phyloP scores from a whole-genome alignment of 495 filamentous ascomycete genomes.

The Aspergillus haitiensis region DNA sequence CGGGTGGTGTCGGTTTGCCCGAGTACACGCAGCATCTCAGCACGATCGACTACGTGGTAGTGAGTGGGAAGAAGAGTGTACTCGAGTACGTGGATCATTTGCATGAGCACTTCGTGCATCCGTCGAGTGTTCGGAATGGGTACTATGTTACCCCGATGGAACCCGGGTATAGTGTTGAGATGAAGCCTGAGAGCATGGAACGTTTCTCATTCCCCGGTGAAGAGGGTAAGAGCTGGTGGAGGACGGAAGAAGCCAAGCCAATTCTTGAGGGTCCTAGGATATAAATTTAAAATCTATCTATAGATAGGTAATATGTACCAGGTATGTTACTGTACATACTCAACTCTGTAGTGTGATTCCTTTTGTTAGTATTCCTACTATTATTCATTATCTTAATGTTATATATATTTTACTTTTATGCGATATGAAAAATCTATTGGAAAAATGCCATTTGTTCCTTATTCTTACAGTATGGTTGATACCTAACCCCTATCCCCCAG shows the following conservation, averaged over 20 bases:
- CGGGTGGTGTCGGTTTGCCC: slow-evolving; percentile 84
- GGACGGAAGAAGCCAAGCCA: slow-evolving; percentile 62
- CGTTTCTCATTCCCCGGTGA: slow-evolving; percentile 72
- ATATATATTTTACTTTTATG: slow-evolving; percentile 5
- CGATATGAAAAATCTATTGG: neutral
- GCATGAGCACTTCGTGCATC: slow-evolving; percentile 90
- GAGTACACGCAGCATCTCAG: slow-evolving; percentile 94
- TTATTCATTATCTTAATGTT: neutral
- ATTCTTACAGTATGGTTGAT: too few species aligned
- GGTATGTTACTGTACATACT: slow-evolving; percentile 22
- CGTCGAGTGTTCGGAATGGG: slow-evolving; percentile 75
- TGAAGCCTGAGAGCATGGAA: slow-evolving; percentile 87
- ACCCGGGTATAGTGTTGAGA: slow-evolving; percentile 88
- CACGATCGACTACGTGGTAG: slow-evolving; percentile 91
- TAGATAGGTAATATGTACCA: slow-evolving; percentile 30
- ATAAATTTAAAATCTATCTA: slow-evolving; percentile 23
- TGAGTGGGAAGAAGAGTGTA: slow-evolving; percentile 75
- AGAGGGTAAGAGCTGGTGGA: slow-evolving; percentile 81
- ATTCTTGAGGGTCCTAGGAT: slow-evolving; percentile 60
- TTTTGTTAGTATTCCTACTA: too few species aligned
- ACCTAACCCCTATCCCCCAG: too few species aligned
- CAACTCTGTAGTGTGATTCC: neutral
- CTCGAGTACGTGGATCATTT: slow-evolving; percentile 92
- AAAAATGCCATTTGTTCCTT: too few species aligned
- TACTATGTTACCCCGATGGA: slow-evolving; percentile 84